Base-by-base conservation (phyloP, 2,329 filamentous ascomycete genomes). In the Ceratocystis alfenasii region DNA sequence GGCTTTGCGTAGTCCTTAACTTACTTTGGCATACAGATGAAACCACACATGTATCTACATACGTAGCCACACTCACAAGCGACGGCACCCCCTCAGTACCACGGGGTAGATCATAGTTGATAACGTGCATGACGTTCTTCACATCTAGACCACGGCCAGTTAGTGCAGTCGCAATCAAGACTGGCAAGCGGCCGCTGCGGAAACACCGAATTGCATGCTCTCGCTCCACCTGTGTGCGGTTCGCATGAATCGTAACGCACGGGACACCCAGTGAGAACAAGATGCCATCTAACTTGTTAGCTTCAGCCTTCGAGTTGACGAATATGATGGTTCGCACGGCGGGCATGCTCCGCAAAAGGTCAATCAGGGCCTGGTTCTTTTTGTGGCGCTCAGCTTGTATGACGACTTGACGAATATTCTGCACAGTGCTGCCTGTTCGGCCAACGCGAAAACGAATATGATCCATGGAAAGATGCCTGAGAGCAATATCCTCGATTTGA, bases 191-290 rank as follows among this genome's bases (percentile, higher is more conserved):
- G 1, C 89, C 93, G 22, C 78, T 79, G 22, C 89, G 86, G 81
- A 97, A 97, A 1, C 87, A 82, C 70, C 91, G 86, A 85, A 97
- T 82, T 1, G 93, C 87, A 73, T 95, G 91, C 74, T 97, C 93
- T 69, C 94, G 89, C 79, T 97, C 93, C 68, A 83, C 82, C 76
- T 97, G 94, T 48, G 88, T 95, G 28, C 93, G 88, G 66, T 91
- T 89, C 0, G 85, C 79, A 70, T 97, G 94, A 70, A 97, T 95
- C 0, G 92, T 95, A 0, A 90, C 95, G 63, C 86, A 88, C 0
- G 94, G 94, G 1, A 96, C 76, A 0, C 83, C 82, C 67, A 83
- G 79, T 73, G 96, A 93, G 79, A 84, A 97, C 0, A 97, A 74
- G 69, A 84, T 95, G 71, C 96, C 93, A 70, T 99, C 94, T 0